These are phyloP conservation scores for Cardamine chenopodiifolia DNA, from an alignment of 345 rosid species.

Conservation along the genomic window DNA sequence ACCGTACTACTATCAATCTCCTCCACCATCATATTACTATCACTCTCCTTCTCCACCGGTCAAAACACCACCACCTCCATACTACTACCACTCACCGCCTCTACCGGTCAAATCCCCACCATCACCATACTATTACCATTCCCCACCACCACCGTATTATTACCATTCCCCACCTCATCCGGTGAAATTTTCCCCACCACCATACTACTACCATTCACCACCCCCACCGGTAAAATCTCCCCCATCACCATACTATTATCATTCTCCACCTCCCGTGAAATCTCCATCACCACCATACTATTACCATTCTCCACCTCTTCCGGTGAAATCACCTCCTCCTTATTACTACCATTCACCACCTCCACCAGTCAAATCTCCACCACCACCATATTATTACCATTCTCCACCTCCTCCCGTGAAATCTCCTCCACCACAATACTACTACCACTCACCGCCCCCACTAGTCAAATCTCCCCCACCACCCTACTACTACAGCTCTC, in stretches of 20 bases:
- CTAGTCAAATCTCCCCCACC: conserved; percentile 28
- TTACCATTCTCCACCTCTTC: conserved; percentile 44
- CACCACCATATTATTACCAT: conserved; percentile 36
- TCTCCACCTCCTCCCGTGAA: conserved; percentile 39
- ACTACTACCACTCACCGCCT: conserved; percentile 38
- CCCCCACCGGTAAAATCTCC: conserved; percentile 30
- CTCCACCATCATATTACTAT: conserved; percentile 33
- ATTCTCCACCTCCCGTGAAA: conserved; percentile 26
- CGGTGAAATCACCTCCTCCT: conserved; percentile 23
- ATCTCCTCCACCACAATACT: conserved; percentile 26
- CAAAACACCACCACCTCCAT: conserved; percentile 5
- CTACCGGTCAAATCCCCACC: conserved; percentile 8
- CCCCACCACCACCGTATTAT: conserved; percentile 39
- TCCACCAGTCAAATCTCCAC: conserved; percentile 14
- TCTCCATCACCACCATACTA: conserved; percentile 27
- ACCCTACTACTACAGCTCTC: conserved; percentile 39
- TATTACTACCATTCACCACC: conserved; percentile 42
- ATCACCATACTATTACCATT: conserved; percentile 33
- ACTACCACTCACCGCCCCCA: conserved; percentile 41
- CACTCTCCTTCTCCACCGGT: neutral
- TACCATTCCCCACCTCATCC: conserved; percentile 38
- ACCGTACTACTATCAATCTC: neutral
- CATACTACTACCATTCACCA: conserved; percentile 23
- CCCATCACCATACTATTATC: conserved; percentile 33
- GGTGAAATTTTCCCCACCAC: neutral